Conservation (phyloP, 257 asterid species). For the Parsonsia alboflavescens region DNA sequence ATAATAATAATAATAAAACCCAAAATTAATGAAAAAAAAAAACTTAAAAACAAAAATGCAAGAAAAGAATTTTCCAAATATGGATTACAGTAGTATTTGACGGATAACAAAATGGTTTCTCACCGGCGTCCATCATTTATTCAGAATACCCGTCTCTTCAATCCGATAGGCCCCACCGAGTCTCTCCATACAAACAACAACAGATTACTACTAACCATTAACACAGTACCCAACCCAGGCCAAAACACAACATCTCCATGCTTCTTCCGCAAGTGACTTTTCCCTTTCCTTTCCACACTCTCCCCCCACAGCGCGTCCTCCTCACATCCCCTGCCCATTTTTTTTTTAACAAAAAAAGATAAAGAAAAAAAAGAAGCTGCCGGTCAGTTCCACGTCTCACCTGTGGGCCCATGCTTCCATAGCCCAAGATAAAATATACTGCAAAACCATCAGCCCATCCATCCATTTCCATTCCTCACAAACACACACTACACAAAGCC, state of each 20-base stretch:
- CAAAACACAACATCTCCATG: conserved; percentile 12
- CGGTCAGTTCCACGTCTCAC: conserved; percentile 16
- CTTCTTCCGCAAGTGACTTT: not conserved
- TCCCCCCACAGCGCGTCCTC: conserved; percentile 5
- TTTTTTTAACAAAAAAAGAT: not conserved
- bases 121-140: conserved; percentile 8
- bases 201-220: not conserved
- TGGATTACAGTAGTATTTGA: no score
- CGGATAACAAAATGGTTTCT: not conserved
- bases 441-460: not conserved
- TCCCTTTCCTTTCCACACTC: not conserved
- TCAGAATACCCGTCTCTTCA: not conserved
- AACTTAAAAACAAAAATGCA: no score
- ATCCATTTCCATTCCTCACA: not conserved
- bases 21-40: no score
- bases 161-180: not conserved
- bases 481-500: not conserved
- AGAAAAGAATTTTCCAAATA: no score
- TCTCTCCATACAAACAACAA: not conserved
- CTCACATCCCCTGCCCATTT: not conserved
- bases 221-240: not conserved
- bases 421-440: conserved; percentile 1
- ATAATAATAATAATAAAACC: no score
- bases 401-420: conserved; percentile 10
- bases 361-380: not conserved